Conservation (phyloP, 345 rosid species). For the Rhizophora mangle region DNA sequence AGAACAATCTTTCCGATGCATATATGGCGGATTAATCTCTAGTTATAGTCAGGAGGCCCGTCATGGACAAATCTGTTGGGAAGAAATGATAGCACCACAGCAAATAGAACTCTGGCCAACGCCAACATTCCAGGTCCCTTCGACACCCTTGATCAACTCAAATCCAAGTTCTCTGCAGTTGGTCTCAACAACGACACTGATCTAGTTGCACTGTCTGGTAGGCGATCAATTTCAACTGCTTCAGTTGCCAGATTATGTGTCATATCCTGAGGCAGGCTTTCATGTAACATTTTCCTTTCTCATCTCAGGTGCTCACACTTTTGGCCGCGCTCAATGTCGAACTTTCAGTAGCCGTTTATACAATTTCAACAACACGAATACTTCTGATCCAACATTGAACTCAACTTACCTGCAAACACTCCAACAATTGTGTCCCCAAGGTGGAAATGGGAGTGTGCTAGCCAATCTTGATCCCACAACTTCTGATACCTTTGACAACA, state of each 20-base stretch:
- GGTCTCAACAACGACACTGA: conserved; percentile 25
- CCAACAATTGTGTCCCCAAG: conserved; percentile 47
- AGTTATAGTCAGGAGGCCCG: conserved; percentile 36
- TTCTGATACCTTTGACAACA: conserved; percentile 46
- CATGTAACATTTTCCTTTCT: neutral
- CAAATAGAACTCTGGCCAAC: conserved; percentile 24
- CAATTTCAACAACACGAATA: conserved; percentile 40
- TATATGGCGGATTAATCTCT: neutral
- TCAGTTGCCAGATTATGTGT: no score
- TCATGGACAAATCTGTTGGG: conserved; percentile 27
- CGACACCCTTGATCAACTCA: conserved; percentile 4
- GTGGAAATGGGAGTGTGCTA: conserved; percentile 31
- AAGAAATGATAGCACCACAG: conserved; percentile 37
- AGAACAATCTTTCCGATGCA: no score
- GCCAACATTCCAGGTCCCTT: conserved; percentile 7
- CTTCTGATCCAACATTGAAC: conserved; percentile 52
- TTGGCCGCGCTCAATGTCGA: conserved; percentile 50
- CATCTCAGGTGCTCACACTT: conserved; percentile 59
- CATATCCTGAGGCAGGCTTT: neutral
- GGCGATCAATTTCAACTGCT: neutral
- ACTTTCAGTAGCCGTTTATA: conserved; percentile 37
- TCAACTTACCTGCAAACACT: conserved; percentile 37
- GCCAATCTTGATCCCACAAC: conserved; percentile 48
- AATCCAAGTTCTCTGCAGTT: conserved; percentile 9
- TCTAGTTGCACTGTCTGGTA: conserved; percentile 30